Base-by-base conservation (phyloP, 192 early-diverging fungal species). In the Umbelopsis isabellina region DNA sequence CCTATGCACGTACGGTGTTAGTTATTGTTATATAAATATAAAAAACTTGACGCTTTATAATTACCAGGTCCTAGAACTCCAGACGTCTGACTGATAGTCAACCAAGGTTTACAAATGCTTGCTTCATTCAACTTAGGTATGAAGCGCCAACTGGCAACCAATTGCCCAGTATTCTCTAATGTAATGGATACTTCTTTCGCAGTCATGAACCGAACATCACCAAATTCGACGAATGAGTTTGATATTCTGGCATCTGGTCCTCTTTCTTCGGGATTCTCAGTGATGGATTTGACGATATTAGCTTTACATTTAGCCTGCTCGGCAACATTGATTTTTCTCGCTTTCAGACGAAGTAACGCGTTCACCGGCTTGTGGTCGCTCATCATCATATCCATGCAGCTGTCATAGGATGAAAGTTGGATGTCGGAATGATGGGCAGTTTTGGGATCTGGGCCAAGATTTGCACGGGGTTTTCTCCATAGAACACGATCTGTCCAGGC, bases 351-450 rank as follows among this genome's bases (percentile, higher is more conserved):
- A 58, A 96, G 88, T 2, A 86, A 51, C 1, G 91, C 88, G 33
- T 83, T 86, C 22, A 99, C 95, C 2, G 97, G 97, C 75, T 96
- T 97, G 80, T 99, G 97, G 75, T 99, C 97, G 71, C 93, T 94
- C 21, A 85, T 49, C 33, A 74, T 83, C 37, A 94, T 73, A 0
- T 87, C 85, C 87, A 90, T 91, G 9, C 82, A 80, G 22, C 84
- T 84, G 16, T 64, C 65, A 72, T 94, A 94, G 53, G 72, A 81
- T 5, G 81, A 25, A n/a, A 79, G 69, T 15, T 77, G 70, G 9
- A 89, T 75, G 75, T 83, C 46, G 30, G 49, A 37, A 8, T 65
- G 86, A 33, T 84, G 72, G 23, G 70, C 71, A 18, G 49, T 10
- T 9, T 67, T 58, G 20, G 82, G 53, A 12, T 86, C 87, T 27